Conservation (phyloP, 1,139 yeast genomes). For the Yamadazyma siamensis region DNA sequence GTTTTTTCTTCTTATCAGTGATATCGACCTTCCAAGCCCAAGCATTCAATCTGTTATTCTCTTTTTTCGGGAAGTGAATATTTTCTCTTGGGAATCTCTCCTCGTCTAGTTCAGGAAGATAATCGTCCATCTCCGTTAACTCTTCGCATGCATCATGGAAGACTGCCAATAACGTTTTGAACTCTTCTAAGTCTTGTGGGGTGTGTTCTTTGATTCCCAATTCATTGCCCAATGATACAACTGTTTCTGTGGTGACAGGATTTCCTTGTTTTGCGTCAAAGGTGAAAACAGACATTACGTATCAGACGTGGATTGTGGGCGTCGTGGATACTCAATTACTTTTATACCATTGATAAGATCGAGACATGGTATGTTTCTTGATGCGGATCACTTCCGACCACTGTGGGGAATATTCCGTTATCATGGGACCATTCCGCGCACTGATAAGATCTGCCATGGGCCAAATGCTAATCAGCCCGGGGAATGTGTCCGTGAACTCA, state of each 20-base stretch:
- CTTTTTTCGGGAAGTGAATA: conserved; percentile 16
- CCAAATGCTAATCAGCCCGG: too few species aligned
- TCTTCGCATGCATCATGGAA: conserved; percentile 19
- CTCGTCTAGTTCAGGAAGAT: conserved; percentile 16
- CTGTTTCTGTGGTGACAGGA: conserved; percentile 13
- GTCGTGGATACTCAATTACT: not conserved
- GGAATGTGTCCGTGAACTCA: too few species aligned
- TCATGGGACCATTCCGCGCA: too few species aligned
- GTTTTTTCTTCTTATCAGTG: conserved; percentile 4
- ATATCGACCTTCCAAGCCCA: conserved; percentile 11
- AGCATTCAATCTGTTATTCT: conserved; percentile 16
- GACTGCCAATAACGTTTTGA: conserved; percentile 16
- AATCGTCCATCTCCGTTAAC: conserved; percentile 16
- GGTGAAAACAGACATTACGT: conserved; percentile 13
- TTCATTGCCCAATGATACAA: conserved; percentile 8
- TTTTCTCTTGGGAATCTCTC: conserved; percentile 27
- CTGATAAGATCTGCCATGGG: too few species aligned
- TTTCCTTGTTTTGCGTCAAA: conserved; percentile 12
- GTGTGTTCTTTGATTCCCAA: conserved; percentile 13
- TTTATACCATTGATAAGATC: too few species aligned
- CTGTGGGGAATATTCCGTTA: too few species aligned
- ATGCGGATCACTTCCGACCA: too few species aligned
- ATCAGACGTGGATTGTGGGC: not conserved
- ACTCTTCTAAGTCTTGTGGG: conserved; percentile 12
- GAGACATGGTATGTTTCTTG: too few species aligned